Evolutionary conservation across 2,329 filamentous ascomycete genomes (phyloP).

Genomic region (Madurella fahalii): DNA sequence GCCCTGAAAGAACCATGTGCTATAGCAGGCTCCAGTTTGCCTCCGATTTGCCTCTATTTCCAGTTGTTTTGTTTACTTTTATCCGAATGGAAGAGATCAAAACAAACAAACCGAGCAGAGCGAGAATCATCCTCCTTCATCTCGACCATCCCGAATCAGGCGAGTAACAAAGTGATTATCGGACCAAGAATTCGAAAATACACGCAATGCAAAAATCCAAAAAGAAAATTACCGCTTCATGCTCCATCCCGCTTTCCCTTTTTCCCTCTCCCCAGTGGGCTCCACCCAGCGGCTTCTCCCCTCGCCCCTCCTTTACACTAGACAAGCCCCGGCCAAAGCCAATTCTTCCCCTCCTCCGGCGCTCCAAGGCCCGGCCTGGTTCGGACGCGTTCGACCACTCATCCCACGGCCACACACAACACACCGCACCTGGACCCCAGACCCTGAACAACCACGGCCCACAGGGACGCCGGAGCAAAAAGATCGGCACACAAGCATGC

Average conservation of each 20-base stretch:
- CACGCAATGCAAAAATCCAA: background rate
- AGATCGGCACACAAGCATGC: background rate
- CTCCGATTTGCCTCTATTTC: background rate
- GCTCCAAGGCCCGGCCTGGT: background rate
- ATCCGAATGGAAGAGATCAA: slow-evolving; percentile 6
- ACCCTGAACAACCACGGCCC: slow-evolving; percentile 6
- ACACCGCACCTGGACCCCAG: slow-evolving; percentile 1
- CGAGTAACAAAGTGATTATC: background rate
- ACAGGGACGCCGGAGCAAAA: background rate
- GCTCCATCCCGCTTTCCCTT: slow-evolving; percentile 16
- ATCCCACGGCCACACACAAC: slow-evolving; percentile 8
- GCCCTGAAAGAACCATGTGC: background rate
- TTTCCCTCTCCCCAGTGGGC: background rate
- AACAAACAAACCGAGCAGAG: slow-evolving; percentile 8
- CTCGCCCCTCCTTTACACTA: background rate
- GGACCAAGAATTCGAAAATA: slow-evolving; percentile 3
- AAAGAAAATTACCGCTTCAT: slow-evolving; percentile 15
- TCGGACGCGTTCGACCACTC: too few species aligned
- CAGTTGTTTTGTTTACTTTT: slow-evolving; percentile 20
- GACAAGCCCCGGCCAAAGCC: background rate
- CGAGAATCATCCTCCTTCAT: background rate
- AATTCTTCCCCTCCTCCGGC: background rate
- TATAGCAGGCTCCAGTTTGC: background rate
- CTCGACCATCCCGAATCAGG: background rate
- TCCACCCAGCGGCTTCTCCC: background rate